A percentile compares a stretch with the other conserved stretches of the same genome.
Conservation (phyloP, 1,284 basidiomycete species). For the Melampsora occidentalis region DNA sequence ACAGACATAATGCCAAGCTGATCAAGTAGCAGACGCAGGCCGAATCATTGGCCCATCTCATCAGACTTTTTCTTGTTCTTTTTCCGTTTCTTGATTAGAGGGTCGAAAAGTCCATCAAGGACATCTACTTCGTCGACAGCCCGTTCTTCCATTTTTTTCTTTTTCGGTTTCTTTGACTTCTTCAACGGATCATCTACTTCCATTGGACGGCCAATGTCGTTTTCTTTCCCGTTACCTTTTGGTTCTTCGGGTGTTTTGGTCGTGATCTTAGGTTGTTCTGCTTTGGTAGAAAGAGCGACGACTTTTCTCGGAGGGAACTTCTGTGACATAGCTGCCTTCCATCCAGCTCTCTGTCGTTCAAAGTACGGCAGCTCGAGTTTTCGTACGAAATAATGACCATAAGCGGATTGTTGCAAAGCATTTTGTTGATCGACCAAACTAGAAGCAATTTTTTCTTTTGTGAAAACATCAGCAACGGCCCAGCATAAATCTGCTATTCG, state of each 20-base stretch:
- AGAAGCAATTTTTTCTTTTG: conserved; percentile 61
- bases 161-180: background rate
- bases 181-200: background rate
- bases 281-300: background rate
- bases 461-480: conserved; percentile 79
- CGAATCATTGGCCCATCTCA: background rate
- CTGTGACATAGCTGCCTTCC: conserved; percentile 60
- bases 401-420: conserved; percentile 69
- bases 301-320: conserved; percentile 6
- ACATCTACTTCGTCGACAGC: background rate
- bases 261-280: background rate
- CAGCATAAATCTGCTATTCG: conserved; percentile 82
- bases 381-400: conserved; percentile 78
- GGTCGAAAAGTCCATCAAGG: background rate
- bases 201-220: background rate
- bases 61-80: conserved; percentile 1
- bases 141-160: background rate
- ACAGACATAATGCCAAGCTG: too few species aligned
- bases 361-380: conserved; percentile 75
- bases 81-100: background rate
- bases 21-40: too few species aligned
- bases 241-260: background rate
- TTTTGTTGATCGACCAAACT: conserved; percentile 24
- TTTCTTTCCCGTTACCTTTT: background rate
- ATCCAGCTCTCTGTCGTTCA: conserved; percentile 72